Percentiles rank a stretch among this genome's conserved stretches.
These are phyloP conservation scores for Echinochloa phyllopogon DNA, from an alignment of 176 grass and related monocot species.

Conservation along the genomic window DNA sequence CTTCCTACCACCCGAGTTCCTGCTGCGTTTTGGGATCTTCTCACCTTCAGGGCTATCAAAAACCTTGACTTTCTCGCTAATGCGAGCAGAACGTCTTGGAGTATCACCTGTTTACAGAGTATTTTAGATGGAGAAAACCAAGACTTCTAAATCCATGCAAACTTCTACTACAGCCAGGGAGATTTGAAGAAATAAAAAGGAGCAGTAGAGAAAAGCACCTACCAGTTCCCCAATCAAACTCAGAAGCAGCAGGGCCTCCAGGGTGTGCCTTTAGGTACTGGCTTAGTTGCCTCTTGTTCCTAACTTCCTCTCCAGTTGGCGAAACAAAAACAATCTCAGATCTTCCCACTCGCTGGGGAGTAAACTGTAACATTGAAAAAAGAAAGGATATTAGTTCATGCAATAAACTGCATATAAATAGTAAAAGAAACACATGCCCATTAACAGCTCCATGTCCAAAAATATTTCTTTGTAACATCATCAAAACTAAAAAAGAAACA, in stretches of 20 bases:
- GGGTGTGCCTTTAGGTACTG: conserved; percentile 87
- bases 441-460: background rate
- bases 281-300: conserved; percentile 78
- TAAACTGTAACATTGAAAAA: conserved; percentile 62
- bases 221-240: conserved; percentile 98
- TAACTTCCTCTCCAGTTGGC: conserved; percentile 92
- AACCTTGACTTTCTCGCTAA: conserved; percentile 85
- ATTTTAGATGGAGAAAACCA: conserved; percentile 19
- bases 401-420: conserved; percentile 1
- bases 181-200: conserved; percentile 1
- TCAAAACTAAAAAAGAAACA: background rate
- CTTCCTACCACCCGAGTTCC: conserved; percentile 57
- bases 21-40: conserved; percentile 67
- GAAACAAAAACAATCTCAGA: conserved; percentile 91
- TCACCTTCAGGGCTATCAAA: conserved; percentile 77
- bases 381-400: conserved; percentile 39
- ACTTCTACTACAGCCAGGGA: conserved; percentile 12
- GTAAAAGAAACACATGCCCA: background rate
- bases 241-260: conserved; percentile 70
- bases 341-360: conserved; percentile 64
- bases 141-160: background rate
- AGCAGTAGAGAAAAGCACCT: conserved; percentile 7
- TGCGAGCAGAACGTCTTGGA: conserved; percentile 85
- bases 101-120: conserved; percentile 75
- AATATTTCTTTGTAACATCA: background rate